Evolutionary conservation across 768 basidiomycete species (phyloP).

Genomic region (Phylloporus arenicola): DNA sequence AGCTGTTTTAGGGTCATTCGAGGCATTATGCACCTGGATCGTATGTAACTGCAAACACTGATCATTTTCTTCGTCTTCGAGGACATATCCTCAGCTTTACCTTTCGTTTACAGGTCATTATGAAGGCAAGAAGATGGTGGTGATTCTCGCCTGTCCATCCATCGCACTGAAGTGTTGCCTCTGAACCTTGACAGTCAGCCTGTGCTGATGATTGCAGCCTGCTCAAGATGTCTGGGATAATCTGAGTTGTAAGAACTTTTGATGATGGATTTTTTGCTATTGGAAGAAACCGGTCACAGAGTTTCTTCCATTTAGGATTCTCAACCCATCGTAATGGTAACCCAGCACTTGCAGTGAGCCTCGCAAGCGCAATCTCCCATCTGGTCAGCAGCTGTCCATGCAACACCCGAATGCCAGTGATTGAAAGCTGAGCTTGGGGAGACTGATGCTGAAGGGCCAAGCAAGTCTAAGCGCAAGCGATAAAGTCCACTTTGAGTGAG

Average conservation of each 20-base stretch:
- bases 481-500: too few species aligned
- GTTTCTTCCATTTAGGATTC: constrained; percentile 23
- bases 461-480: too few species aligned
- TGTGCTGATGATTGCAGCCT: background rate
- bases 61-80: background rate
- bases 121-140: constrained; percentile 32
- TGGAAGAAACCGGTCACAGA: constrained; percentile 31
- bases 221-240: constrained; percentile 17
- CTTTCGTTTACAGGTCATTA: constrained; percentile 22
- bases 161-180: constrained; percentile 31
- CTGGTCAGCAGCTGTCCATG: background rate
- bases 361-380: background rate
- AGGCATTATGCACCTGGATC: constrained; percentile 29
- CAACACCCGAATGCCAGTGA: background rate
- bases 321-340: constrained; percentile 4
- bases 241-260: constrained; percentile 17
- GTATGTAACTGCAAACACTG: constrained; percentile 22
- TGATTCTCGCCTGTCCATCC: constrained; percentile 34
- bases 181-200: constrained; percentile 6
- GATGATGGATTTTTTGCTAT: constrained; percentile 21
- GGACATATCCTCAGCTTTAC: constrained; percentile 5
- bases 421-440: too few species aligned
- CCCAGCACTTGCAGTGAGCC: constrained; percentile 1
- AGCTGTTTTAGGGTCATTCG: constrained; percentile 24
- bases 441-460: too few species aligned